These are phyloP conservation scores for Cornus florida DNA, from an alignment of 148 eudicot species.

Conservation along the genomic window DNA sequence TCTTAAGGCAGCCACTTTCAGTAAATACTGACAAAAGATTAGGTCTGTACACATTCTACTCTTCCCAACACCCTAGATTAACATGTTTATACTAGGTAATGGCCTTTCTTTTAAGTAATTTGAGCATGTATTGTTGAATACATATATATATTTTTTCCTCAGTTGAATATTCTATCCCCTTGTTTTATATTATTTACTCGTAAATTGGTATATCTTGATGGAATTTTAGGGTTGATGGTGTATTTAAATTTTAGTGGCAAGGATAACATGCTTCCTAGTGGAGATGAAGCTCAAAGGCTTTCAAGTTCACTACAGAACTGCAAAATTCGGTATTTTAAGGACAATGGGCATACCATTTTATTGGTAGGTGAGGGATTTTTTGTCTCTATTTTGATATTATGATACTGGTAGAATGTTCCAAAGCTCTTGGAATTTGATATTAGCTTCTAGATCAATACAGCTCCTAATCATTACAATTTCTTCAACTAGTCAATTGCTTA, in stretches of 20 bases:
- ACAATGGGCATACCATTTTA: constrained; percentile 91
- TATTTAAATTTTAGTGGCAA: constrained; percentile 68
- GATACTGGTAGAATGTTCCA: constrained; percentile 1
- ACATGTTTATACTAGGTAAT: too few species aligned
- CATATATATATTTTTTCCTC: too few species aligned
- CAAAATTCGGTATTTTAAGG: constrained; percentile 58
- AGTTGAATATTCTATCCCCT: too few species aligned
- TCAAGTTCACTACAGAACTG: constrained; percentile 56
- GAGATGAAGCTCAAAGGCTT: constrained; percentile 83
- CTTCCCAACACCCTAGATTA: too few species aligned
- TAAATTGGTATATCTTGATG: neutral
- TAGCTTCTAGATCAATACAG: neutral
- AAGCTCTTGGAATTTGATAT: neutral
- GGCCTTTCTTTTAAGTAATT: too few species aligned
- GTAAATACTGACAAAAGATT: too few species aligned
- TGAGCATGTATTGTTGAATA: too few species aligned
- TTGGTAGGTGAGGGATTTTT: constrained; percentile 50
- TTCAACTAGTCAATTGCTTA: neutral
- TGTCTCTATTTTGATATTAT: neutral
- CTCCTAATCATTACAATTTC: neutral
- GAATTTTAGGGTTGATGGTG: constrained; percentile 4
- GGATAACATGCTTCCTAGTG: constrained; percentile 91
- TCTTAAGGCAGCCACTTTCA: too few species aligned
- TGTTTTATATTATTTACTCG: too few species aligned
- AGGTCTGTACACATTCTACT: too few species aligned